A percentile compares a stretch with the other conserved stretches of the same genome.
Evolutionary conservation across 805 yeast species (phyloP).

Genomic region (Helenozyma baotianmanensis): DNA sequence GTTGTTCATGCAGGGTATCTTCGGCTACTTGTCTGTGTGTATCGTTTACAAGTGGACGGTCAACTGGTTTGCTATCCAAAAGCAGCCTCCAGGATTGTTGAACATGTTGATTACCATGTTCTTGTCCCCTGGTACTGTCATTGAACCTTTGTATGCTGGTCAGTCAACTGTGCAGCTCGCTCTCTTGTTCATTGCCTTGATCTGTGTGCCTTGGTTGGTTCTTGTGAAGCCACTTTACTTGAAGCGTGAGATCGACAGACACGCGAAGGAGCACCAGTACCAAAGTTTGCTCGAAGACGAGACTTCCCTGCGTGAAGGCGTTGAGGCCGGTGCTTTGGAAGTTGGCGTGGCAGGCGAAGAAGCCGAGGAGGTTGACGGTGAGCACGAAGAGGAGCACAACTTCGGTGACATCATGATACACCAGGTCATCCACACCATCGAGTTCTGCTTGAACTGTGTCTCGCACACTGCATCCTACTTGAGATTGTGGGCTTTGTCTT

Average conservation of each 20-base stretch:
- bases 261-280: slow-evolving; percentile 50
- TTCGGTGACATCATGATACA: slow-evolving; percentile 95
- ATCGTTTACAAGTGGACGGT: slow-evolving; percentile 93
- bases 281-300: slow-evolving; percentile 31
- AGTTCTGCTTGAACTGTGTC: slow-evolving; percentile 93
- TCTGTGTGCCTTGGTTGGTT: slow-evolving; percentile 91
- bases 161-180: slow-evolving; percentile 74
- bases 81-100: slow-evolving; percentile 86
- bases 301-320: no score
- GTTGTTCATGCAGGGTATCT: slow-evolving; percentile 92
- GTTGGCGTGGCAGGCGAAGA: slow-evolving; percentile 20
- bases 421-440: slow-evolving; percentile 96
- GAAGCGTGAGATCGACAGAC: slow-evolving; percentile 50
- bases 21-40: slow-evolving; percentile 83
- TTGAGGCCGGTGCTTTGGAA: slow-evolving; percentile 17
- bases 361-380: slow-evolving; percentile 47
- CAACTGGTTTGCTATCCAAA: slow-evolving; percentile 76
- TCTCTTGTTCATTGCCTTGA: slow-evolving; percentile 68
- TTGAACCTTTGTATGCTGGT: slow-evolving; percentile 73
- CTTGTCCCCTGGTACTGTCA: slow-evolving; percentile 84
- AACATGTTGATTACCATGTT: slow-evolving; percentile 97
- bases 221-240: slow-evolving; percentile 76
- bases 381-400: slow-evolving; percentile 53
- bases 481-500: slow-evolving; percentile 94
- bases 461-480: slow-evolving; percentile 98